Conservation (phyloP, 2,329 filamentous ascomycete species). For the Ceratocystis alfenasii region DNA sequence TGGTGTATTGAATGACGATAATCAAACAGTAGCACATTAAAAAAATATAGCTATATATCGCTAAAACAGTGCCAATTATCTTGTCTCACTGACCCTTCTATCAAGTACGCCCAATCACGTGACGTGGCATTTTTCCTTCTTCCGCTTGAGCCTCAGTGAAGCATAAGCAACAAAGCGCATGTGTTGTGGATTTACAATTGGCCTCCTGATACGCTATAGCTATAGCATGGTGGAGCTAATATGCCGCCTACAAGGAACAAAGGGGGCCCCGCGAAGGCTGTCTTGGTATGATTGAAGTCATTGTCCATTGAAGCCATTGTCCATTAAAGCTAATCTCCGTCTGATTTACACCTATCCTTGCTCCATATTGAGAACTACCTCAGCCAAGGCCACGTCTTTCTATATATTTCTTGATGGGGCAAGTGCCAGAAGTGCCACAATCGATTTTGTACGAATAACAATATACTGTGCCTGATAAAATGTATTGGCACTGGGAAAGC, state of each 20-base stretch:
- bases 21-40: not conserved
- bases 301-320: not conserved
- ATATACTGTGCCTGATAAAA: too few relatives aligned
- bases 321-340: not conserved
- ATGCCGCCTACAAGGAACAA: not conserved
- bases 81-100: too few relatives aligned
- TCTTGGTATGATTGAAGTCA: not conserved
- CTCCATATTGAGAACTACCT: too few relatives aligned
- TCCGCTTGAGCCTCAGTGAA: not conserved
- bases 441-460: too few relatives aligned
- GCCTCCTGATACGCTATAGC: not conserved
- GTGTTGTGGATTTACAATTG: not conserved
- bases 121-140: not conserved
- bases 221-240: not conserved
- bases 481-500: too few relatives aligned
- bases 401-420: too few relatives aligned
- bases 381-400: too few relatives aligned
- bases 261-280: not conserved
- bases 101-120: not conserved
- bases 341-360: not conserved
- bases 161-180: not conserved
- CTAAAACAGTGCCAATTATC: too few relatives aligned
- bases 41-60: too few relatives aligned
- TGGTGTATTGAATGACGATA: too few relatives aligned
- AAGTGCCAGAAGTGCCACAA: too few relatives aligned